phyloP scores from a whole-genome alignment of 441 rosid genomes.

The Croton laevigatus region DNA sequence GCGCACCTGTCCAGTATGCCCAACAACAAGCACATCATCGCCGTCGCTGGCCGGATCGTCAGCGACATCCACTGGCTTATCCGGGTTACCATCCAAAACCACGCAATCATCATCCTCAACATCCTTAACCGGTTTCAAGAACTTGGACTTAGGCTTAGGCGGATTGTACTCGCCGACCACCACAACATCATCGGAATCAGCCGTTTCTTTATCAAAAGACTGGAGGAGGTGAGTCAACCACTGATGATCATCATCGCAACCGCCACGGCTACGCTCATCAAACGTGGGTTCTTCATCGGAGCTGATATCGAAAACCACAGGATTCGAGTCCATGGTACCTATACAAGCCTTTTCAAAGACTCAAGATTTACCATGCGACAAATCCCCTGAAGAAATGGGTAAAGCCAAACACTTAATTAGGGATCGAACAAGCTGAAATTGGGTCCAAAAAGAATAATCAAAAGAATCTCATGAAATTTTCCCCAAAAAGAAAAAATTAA shows the following conservation, averaged over 20 bases:
- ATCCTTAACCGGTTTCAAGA: conserved; percentile 23
- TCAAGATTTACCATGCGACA: background rate
- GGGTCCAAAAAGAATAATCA: background rate
- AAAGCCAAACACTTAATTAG: background rate
- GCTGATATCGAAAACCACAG: conserved; percentile 52
- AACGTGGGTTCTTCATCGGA: conserved; percentile 62
- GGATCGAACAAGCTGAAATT: background rate
- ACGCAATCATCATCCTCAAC: conserved; percentile 66
- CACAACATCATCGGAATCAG: conserved; percentile 32
- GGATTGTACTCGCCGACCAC: conserved; percentile 56
- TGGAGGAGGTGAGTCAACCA: conserved; percentile 39
- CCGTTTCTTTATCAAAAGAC: conserved; percentile 17
- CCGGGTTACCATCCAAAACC: conserved; percentile 71
- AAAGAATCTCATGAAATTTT: background rate
- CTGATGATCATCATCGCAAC: conserved; percentile 27
- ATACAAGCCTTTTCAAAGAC: background rate
- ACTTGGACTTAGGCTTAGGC: conserved; percentile 20
- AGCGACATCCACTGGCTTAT: conserved; percentile 33
- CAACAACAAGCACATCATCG: conserved; percentile 67
- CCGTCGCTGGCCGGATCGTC: conserved; percentile 24
- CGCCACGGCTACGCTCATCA: conserved; percentile 27
- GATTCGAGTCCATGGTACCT: conserved; percentile 20
- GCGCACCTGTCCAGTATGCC: conserved; percentile 74
- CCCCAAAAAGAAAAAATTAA: background rate
- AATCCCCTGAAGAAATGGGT: background rate